These are phyloP conservation scores for Azolla pinnata DNA, from an alignment of 75 land plant species.

Conservation along the genomic window DNA sequence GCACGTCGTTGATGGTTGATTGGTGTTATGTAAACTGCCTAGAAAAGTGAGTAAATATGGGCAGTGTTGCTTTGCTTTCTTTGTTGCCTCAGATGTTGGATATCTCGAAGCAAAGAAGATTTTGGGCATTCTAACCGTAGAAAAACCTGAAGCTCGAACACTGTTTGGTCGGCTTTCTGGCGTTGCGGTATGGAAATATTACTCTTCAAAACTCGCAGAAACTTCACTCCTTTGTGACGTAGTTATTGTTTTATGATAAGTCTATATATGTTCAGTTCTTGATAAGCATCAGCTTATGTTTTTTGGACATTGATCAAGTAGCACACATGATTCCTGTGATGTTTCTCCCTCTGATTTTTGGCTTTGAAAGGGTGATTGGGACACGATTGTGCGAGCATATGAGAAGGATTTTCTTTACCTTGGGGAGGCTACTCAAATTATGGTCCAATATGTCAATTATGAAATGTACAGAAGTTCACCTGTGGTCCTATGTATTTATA, in stretches of 20 bases:
- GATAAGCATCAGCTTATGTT: no score
- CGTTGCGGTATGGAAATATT: conserved; percentile 50
- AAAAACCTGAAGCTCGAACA: conserved; percentile 63
- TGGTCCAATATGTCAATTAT: conserved; percentile 86
- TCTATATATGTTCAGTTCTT: no score
- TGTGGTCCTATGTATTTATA: not conserved
- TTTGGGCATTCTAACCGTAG: conserved; percentile 44
- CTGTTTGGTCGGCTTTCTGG: conserved; percentile 89
- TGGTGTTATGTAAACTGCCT: no score
- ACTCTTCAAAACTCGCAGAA: not conserved
- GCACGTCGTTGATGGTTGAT: no score
- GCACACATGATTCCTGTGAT: no score
- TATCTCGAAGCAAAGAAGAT: conserved; percentile 77
- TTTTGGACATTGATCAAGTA: no score
- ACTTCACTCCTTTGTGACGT: not conserved
- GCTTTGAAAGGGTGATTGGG: conserved; percentile 99
- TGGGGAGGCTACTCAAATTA: conserved; percentile 90
- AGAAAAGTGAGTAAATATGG: no score
- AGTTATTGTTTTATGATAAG: not conserved
- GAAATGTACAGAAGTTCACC: conserved; percentile 52
- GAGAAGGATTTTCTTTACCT: conserved; percentile 86
- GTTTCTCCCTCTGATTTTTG: no score
- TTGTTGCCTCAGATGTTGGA: conserved; percentile 70
- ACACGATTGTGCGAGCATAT: conserved; percentile 63
- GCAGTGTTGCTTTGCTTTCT: no score